phyloP scores from a whole-genome alignment of 768 basidiomycete genomes.

The Amanita brunnescens region DNA sequence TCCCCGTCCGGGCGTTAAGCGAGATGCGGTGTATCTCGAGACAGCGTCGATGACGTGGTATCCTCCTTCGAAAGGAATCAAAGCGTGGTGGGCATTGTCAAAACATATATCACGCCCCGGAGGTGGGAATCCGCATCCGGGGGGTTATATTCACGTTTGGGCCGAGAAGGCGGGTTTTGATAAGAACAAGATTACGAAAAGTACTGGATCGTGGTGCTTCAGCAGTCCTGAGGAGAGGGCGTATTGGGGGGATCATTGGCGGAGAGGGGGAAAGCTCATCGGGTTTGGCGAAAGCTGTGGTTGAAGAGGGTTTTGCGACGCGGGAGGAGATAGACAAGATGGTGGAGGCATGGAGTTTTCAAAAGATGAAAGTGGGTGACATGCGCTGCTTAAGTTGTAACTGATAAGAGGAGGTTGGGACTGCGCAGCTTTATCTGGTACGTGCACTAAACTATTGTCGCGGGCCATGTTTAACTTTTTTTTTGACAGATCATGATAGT shows the following conservation, averaged over 20 bases:
- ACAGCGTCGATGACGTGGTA: constrained; percentile 28
- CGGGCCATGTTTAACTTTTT: no score
- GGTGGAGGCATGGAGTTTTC: background rate
- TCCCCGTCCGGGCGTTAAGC: constrained; percentile 27
- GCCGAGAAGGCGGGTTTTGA: background rate
- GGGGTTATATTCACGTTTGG: background rate
- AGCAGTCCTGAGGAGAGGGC: background rate
- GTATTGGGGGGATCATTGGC: no score
- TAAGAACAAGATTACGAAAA: background rate
- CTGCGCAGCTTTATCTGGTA: no score
- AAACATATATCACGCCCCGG: background rate
- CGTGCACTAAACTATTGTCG: no score
- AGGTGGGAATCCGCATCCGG: background rate
- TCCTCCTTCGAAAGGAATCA: constrained; percentile 17
- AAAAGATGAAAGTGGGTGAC: background rate
- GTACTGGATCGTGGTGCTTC: background rate
- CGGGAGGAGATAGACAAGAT: no score
- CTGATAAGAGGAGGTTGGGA: no score
- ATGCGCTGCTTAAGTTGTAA: background rate
- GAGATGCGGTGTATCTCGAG: constrained; percentile 45
- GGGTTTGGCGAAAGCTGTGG: no score
- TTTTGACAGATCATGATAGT: no score
- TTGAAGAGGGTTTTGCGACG: no score
- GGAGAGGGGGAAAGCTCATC: background rate
- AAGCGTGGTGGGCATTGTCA: background rate